Conservation (phyloP, 1,284 basidiomycete species). For the Schizopora paradoxa region DNA sequence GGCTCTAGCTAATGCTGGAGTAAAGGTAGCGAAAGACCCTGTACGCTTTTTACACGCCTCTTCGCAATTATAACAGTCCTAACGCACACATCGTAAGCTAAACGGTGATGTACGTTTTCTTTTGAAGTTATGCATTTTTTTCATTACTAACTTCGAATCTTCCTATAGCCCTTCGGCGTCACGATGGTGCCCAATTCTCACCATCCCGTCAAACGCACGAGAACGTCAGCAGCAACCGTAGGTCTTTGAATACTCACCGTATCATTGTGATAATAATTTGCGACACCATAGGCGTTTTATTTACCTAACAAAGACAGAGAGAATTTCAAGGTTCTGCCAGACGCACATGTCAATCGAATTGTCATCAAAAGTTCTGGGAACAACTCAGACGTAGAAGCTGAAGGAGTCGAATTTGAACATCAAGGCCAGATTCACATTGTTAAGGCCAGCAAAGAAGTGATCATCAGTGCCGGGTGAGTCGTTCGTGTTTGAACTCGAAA, state of each 20-base stretch:
- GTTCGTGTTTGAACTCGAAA: neutral
- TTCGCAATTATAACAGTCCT: neutral
- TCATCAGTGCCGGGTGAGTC: constrained; percentile 31
- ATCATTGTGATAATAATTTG: too few species aligned
- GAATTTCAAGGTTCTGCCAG: constrained; percentile 22
- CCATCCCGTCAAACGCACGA: constrained; percentile 17
- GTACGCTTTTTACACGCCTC: constrained; percentile 10
- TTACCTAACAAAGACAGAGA: constrained; percentile 18
- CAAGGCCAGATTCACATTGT: constrained; percentile 24
- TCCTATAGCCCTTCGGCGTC: constrained; percentile 13
- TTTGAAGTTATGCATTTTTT: too few species aligned
- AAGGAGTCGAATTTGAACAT: constrained; percentile 30
- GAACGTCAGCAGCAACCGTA: constrained; percentile 21
- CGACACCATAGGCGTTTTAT: constrained; percentile 20
- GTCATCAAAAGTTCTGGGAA: constrained; percentile 2
- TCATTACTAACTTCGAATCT: neutral
- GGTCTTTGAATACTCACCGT: too few species aligned
- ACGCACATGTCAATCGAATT: constrained; percentile 18
- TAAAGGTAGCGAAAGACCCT: constrained; percentile 18
- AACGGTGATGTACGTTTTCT: constrained; percentile 20
- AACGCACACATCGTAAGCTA: constrained; percentile 19
- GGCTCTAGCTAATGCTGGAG: constrained; percentile 16
- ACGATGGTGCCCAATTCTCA: constrained; percentile 14
- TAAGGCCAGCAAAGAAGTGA: constrained; percentile 31
- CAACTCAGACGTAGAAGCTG: constrained; percentile 20